Evolutionary conservation across 2,329 filamentous ascomycete genomes (phyloP), one percentile per base, ranked within the genome.

Genomic region (Verticillium nubilum): DNA sequence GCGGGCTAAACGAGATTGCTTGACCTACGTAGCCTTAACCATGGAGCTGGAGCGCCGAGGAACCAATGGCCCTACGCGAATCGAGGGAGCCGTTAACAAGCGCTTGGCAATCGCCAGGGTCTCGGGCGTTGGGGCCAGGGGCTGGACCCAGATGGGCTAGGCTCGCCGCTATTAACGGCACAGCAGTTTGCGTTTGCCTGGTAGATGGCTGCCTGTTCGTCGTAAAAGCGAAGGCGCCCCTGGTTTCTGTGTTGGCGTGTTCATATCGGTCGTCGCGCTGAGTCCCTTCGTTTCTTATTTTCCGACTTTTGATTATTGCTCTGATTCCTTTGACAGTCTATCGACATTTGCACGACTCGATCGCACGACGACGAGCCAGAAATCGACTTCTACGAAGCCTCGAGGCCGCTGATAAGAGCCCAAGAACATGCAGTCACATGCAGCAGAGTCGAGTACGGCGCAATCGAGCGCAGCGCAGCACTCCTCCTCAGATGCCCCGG

Each of bases 201-300:
- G 42, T 4, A 50, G 42, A 50, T 13, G 42, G 7, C 19, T 50
- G 42, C 42, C 42, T 50, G 10, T 50, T 50, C 19, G 3, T 50
- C 10, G 42, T 25, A 50, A 50, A 50, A 50, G 42, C 9, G 4
- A 50, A 50, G 42, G 7, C 4, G n/a, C 42, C 42, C 42, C 42
- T 50, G 42, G 10, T 50, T 47, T 3, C 47, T 9, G 12, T n/a
- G 7, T 56, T 23, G 53, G 19, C 31, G 27, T 25, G 13, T 37
- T 17, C 42, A 2, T 50, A 37, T 61, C 19, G 50, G n/a, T 7
- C 50, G 33, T 27, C 23, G 27, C 15, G 23, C n/a, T 37, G 42
- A 56, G 58, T 47, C 59, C 57, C 53, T 31, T 28, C 37, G 54
- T 54, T 29, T 28, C 28, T 27, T n/a, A 13, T 15, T n/a, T 53